Conservation (phyloP, 1,139 yeast species). For the Taphrina deformans region DNA sequence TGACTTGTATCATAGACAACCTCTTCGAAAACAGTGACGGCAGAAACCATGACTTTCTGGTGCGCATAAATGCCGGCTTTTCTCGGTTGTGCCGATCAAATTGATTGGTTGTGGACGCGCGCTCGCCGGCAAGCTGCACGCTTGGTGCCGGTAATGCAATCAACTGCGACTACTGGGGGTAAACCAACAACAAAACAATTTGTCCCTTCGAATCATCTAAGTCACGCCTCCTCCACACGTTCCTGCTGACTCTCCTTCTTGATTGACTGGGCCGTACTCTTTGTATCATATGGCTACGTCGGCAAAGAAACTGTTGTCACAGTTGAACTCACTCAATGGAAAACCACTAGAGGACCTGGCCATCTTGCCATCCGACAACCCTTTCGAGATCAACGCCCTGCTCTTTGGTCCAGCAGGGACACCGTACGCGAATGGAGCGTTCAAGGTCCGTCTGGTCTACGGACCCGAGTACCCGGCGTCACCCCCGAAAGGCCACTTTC, state of each 20-base stretch:
- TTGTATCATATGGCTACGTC: conserved; percentile 2
- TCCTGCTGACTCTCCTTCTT: background rate
- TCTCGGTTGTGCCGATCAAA: no score
- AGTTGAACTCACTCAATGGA: background rate
- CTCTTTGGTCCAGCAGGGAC: conserved; percentile 85
- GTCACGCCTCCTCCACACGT: background rate
- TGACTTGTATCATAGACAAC: no score
- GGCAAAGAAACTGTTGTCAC: conserved; percentile 2
- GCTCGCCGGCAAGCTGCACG: background rate
- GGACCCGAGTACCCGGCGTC: conserved; percentile 64
- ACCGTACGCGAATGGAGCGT: conserved; percentile 86
- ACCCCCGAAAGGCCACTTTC: conserved; percentile 91
- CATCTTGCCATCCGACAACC: conserved; percentile 8
- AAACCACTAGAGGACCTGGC: conserved; percentile 20
- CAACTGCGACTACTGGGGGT: background rate
- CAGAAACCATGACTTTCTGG: no score
- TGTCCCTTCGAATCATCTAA: background rate
- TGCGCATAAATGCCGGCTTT: no score
- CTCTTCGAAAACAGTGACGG: no score
- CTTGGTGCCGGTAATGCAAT: no score
- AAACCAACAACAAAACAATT: conserved; percentile 5
- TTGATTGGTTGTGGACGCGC: background rate
- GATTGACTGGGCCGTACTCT: no score
- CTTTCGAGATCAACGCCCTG: conserved; percentile 11
- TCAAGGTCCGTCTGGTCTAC: conserved; percentile 75